Conservation (phyloP, 768 basidiomycete species). For the Suillus fuscotomentosus region DNA sequence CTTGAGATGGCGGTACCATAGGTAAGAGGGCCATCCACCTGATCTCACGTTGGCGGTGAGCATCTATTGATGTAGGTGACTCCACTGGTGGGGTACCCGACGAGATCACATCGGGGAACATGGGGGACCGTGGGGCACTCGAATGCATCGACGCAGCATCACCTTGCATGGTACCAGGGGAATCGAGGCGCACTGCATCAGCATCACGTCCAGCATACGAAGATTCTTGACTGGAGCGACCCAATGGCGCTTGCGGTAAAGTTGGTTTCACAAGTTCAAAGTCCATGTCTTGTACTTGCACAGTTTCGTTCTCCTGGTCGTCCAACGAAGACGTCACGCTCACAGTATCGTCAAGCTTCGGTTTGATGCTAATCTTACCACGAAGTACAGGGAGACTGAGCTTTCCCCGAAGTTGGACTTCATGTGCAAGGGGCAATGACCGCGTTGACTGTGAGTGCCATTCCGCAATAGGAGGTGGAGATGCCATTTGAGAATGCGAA, state of each 20-base stretch:
- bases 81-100: conserved; percentile 12
- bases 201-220: conserved; percentile 31
- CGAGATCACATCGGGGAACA: conserved; percentile 13
- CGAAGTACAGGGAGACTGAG: conserved; percentile 69
- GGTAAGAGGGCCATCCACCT: conserved; percentile 74
- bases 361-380: conserved; percentile 32
- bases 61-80: conserved; percentile 37
- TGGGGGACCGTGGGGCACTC: conserved; percentile 23
- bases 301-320: conserved; percentile 46
- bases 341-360: conserved; percentile 28
- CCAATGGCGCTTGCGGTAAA: conserved; percentile 39
- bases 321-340: conserved; percentile 19
- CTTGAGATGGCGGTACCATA: conserved; percentile 53
- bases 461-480: conserved; percentile 41
- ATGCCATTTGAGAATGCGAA: conserved; percentile 34
- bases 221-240: conserved; percentile 57
- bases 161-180: conserved; percentile 28
- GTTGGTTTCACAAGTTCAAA: conserved; percentile 74
- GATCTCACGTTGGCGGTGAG: conserved; percentile 72
- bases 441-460: conserved; percentile 33
- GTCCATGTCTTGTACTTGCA: conserved; percentile 80
- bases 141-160: conserved; percentile 46
- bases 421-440: conserved; percentile 26
- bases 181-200: conserved; percentile 10
- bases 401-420: conserved; percentile 50